Evolutionary conservation across 164 flowering plant species (phyloP), one percentile per base, ranked within the genome.

Genomic region (Magnolia officinalis): DNA sequence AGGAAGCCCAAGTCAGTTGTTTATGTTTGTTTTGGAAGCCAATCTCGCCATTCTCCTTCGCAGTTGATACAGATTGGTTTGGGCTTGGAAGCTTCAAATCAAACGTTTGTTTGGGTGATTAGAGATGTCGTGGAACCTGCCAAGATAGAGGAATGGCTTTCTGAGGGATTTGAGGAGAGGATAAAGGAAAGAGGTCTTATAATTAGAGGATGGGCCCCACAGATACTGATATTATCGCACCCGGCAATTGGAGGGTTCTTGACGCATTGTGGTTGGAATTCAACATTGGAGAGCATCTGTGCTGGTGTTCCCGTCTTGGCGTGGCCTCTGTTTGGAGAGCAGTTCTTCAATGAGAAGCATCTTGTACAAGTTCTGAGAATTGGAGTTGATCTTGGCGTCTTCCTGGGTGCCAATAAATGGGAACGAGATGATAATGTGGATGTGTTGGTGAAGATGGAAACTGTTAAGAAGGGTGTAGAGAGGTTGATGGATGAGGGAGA

Each of bases 221-320:
- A 83, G 52, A 21, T 67, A 3, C 63, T 81, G 49, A 76, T 81
- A 51, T 75, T 91, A 50, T 83, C 91, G 1, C 92, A 89, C 76
- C 81, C 76, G 0, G 76, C 92, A 0, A 71, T 85, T 0, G 83
- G 89, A 63, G 91, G 88, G 61, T 89, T 90, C 78, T 37, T 90
- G 37, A 90, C 88, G 1, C 94, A 89, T 45, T 88, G 89, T 24
- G 89, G 91, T 1, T 90, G 94, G 95, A 91, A 91, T 80, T 91
- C 92, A 0, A 84, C 90, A 0, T 52, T 85, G 19, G 95, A 91
- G 80, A 88, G 85, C 6, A 61, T 86, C 0, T 74, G 82, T 18
- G 66, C 72, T 20, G 80, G 83, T 3, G 76, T 81, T 45, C 80
- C 80, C 23, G 78, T 81, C 76, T 59, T 75, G 16, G 67, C 80